Evolutionary conservation across 768 basidiomycete genomes (phyloP).

Genomic region (Amanita thiersii): DNA sequence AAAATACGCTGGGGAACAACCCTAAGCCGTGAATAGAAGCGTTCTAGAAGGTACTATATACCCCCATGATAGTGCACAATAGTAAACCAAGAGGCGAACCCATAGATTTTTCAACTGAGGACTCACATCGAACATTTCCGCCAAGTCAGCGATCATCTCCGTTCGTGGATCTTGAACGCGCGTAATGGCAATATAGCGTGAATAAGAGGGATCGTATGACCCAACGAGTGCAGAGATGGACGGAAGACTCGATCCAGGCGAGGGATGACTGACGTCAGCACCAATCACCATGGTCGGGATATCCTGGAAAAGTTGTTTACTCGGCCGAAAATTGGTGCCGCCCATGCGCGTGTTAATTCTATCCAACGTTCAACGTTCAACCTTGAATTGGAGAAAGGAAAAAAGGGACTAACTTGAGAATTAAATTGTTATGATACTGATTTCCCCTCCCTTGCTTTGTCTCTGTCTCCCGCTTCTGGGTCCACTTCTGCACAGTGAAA

Average conservation of each 20-base stretch:
- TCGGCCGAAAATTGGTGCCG: conserved; percentile 34
- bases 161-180: conserved; percentile 36
- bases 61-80: conserved; percentile 7
- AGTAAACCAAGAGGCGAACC: not conserved
- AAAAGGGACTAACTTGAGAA: conserved; percentile 34
- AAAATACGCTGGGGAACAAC: conserved; percentile 22
- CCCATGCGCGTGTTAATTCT: conserved; percentile 52
- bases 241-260: conserved; percentile 40
- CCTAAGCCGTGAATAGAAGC: conserved; percentile 11
- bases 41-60: conserved; percentile 12
- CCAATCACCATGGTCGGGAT: conserved; percentile 33
- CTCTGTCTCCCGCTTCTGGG: conserved; percentile 20
- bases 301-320: conserved; percentile 17
- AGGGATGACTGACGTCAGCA: conserved; percentile 58
- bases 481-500: conserved; percentile 2
- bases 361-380: not conserved
- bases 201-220: conserved; percentile 37
- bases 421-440: conserved; percentile 52
- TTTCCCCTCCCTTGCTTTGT: conserved; percentile 21
- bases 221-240: conserved; percentile 56
- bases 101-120: not conserved
- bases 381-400: not conserved
- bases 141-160: conserved; percentile 39
- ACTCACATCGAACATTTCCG: conserved; percentile 26
- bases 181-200: conserved; percentile 35